Evolutionary conservation across 2,329 filamentous ascomycete genomes (phyloP).

Genomic region (Stemphylium beticola): DNA sequence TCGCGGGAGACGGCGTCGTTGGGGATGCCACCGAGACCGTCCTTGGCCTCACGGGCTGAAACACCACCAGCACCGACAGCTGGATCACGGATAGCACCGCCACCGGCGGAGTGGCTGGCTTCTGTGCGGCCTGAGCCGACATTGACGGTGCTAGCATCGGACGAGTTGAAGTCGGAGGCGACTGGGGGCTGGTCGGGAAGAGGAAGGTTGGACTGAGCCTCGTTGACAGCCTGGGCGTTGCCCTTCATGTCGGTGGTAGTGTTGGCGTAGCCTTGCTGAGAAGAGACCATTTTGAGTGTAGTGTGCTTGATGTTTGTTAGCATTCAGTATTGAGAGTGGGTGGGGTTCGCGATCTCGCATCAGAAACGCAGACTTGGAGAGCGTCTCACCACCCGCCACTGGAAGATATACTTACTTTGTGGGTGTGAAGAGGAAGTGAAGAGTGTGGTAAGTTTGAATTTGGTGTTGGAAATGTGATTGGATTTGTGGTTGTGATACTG

Average conservation of each 20-base stretch:
- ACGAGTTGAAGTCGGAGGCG: conserved; percentile 80
- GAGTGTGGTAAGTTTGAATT: background rate
- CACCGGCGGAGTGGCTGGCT: conserved; percentile 54
- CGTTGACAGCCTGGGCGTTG: conserved; percentile 64
- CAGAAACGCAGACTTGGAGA: background rate
- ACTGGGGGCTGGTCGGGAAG: conserved; percentile 78
- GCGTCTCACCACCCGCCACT: background rate
- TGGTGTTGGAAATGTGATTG: background rate
- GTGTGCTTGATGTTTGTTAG: conserved; percentile 3
- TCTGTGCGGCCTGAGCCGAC: conserved; percentile 67
- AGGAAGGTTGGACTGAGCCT: conserved; percentile 74
- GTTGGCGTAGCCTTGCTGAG: conserved; percentile 31
- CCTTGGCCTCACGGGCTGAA: conserved; percentile 68
- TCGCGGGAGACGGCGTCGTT: conserved; percentile 65
- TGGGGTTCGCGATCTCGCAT: background rate
- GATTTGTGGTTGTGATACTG: conserved; percentile 7
- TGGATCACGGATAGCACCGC: conserved; percentile 51
- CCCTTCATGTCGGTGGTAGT: conserved; percentile 35
- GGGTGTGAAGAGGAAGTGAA: conserved; percentile 7
- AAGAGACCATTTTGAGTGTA: conserved; percentile 31
- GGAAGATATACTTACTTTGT: conserved; percentile 12
- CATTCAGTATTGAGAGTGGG: background rate
- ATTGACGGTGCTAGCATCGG: conserved; percentile 71
- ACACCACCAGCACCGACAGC: conserved; percentile 60
- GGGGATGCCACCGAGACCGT: conserved; percentile 62